Base-by-base conservation (phyloP, 2,329 filamentous ascomycete species). In the Xylariaceae sp. region DNA sequence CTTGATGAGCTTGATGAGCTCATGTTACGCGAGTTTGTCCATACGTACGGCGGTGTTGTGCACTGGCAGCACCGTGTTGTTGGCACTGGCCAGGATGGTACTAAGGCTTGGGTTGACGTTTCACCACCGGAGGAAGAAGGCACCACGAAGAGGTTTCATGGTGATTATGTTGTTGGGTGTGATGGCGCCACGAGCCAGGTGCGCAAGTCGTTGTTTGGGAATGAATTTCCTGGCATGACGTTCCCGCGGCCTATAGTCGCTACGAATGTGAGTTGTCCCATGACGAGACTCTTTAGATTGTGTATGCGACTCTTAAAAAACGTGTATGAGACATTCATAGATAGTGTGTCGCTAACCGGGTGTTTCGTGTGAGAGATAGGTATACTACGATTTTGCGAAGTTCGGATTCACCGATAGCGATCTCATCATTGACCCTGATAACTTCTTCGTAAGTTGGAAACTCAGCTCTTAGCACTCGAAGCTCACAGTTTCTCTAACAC, bases 231-330 rank as follows among this genome's bases (percentile, higher is more conserved):
- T 0, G 80, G 79, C 0, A 76, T 76, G 53, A 84, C 80, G 0
- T 76, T 79, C 69, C 72, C 80, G 42, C 69, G 70, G 47, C 77
- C 81, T 57, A 80, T 84, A 46, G 71, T 83, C 14, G 79, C 80
- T 36, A 82, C 79, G 5, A 83, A 84, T 65, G 77, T 78, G 55
- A 59, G 70, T 43, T 7, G 23, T 19, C 20, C 11, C 7, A 23
- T 34, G n/a, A n/a, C n/a, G n/a, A n/a, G n/a, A n/a, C n/a, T n/a
- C n/a, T n/a, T n/a, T n/a, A n/a, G n/a, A n/a, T 4, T 5, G 2
- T 21, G 8, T 8, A 12, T 14, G 17, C 7, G 27, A 34, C 10
- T 25, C 17, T 29, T 14, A 22, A 25, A 22, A 5, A 20, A 16
- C 22, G 20, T 37, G 8, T n/a, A 17, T 11, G 17, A 14, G 20